phyloP scores from a whole-genome alignment of 345 rosid species.

The Brassica carinata region DNA sequence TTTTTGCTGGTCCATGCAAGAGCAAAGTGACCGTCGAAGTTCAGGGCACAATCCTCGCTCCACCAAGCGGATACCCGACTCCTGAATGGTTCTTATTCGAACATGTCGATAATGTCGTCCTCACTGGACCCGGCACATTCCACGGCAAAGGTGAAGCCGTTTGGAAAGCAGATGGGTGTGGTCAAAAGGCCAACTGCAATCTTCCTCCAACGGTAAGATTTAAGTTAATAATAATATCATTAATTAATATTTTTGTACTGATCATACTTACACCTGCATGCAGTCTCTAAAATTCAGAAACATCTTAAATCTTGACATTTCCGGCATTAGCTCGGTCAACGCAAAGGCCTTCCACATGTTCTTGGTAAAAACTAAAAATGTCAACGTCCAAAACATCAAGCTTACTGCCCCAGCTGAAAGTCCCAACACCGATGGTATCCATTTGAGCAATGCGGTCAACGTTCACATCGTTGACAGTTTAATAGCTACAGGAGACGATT shows the following conservation, averaged over 20 bases:
- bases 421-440: constrained; percentile 48
- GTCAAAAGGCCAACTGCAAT: constrained; percentile 29
- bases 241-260: not conserved
- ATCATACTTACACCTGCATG: not conserved
- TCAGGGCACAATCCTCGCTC: constrained; percentile 51
- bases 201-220: constrained; percentile 54
- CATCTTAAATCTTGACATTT: constrained; percentile 40
- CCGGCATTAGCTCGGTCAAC: constrained; percentile 46
- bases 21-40: constrained; percentile 43
- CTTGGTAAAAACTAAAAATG: constrained; percentile 31
- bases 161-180: constrained; percentile 56
- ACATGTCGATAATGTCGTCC: constrained; percentile 40
- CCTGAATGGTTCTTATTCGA: constrained; percentile 56
- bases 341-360: constrained; percentile 62
- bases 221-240: not conserved
- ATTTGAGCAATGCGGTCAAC: constrained; percentile 39
- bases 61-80: constrained; percentile 36
- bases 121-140: constrained; percentile 63
- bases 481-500: constrained; percentile 40
- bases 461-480: constrained; percentile 30
- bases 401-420: constrained; percentile 57
- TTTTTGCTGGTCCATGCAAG: constrained; percentile 56
- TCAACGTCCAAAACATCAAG: constrained; percentile 38
- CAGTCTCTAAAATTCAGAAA: constrained; percentile 51
- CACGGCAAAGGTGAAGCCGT: constrained; percentile 57